Base-by-base conservation (phyloP, 2,329 filamentous ascomycete species). In the Chaetomium strumarium region DNA sequence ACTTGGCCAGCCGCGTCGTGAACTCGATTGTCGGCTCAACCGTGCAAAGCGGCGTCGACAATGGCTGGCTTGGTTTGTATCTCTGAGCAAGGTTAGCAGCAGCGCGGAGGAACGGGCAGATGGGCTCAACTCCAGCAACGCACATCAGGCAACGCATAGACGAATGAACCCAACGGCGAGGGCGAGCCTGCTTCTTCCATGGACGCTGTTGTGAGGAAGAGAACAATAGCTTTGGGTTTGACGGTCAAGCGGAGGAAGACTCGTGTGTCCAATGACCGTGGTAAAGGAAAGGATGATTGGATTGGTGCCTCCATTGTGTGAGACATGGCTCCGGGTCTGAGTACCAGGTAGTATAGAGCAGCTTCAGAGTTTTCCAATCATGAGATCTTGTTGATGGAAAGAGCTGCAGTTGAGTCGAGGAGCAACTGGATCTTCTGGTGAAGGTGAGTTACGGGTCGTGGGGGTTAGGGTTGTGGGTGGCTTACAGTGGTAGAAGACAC, bases 111-210 rank as follows among this genome's bases (percentile, higher is more conserved):
- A 13, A 6, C 6, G n/a, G 36, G 13, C 14, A 10, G n/a, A 16
- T 8, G 3, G 10, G 9, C 4, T 20, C 7, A n/a, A 45, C 24
- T 17, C 12, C 50, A 24, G 24, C 13, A 14, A 3, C 73, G 62
- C 73, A 96, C 93, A 72, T 96, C 87, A 14, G 93, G 92, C 67
- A 99, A 81, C 2, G 91, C 88, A 67, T 96, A 97, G 42, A 97
- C 88, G 65, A 97, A 92, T 46, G 90, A 96, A 3, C 93, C 92
- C 70, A 97, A 78, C 46, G 79, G 73, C 38, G 79, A 72, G 8
- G 75, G 66, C 9, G 69, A 65, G 12, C 72, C 72, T n/a, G 69
- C 66, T 39, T 81, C 77, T 48, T 80, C 79, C 51, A 73, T 72
- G 24, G 75, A 66, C 3, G 77, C 74, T 0, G 83, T 85, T 1